Base-by-base conservation (phyloP, 2,329 filamentous ascomycete genomes). In the Aspergillus sp. region DNA sequence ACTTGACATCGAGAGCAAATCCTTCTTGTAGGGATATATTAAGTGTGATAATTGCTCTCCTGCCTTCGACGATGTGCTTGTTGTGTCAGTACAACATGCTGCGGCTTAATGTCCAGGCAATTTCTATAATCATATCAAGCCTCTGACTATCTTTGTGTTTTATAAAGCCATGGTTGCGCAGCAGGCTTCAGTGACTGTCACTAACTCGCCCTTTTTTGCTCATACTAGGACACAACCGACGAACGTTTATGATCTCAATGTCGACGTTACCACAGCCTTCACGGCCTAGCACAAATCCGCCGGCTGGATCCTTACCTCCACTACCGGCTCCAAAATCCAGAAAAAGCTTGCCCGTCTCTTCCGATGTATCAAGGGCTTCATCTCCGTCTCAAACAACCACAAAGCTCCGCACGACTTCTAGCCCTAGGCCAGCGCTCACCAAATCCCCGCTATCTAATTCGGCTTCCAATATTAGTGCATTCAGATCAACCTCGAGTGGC, bases 301-400 rank as follows among this genome's bases (percentile, higher is more conserved):
- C 88, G 11, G 82, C 80, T 28, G 78, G 82, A 50, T 80, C 85
- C 27, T 72, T 93, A 26, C 88, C 89, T 35, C 83, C 86, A 35
- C 71, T 94, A 38, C 88, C 89, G 27, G 73, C 86, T 12, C 68
- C 75, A 37, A 93, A 89, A 67, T 82, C 84, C 33, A 79, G 87
- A 49, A 88, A 85, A 64, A 84, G 79, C 43, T 66, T 82, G 72
- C 44, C 77, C 69, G 43, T 71, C 59, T 46, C 68, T 74, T 39
- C 68, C 69, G 51, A 73, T 60, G 30, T 65, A 64, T 62, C 66
- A 12, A 76, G 67, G 48, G 57, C 57, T 60, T 70, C 49, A 56
- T 70, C 49, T 64, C 73, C 48, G 61, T 70, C 59, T 29, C 60
- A 59, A 28, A 73, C 77, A 10, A 75, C 80, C 7, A 57, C 65